phyloP scores from a whole-genome alignment of 495 filamentous ascomycete species.

The Neurospora pannonica region DNA sequence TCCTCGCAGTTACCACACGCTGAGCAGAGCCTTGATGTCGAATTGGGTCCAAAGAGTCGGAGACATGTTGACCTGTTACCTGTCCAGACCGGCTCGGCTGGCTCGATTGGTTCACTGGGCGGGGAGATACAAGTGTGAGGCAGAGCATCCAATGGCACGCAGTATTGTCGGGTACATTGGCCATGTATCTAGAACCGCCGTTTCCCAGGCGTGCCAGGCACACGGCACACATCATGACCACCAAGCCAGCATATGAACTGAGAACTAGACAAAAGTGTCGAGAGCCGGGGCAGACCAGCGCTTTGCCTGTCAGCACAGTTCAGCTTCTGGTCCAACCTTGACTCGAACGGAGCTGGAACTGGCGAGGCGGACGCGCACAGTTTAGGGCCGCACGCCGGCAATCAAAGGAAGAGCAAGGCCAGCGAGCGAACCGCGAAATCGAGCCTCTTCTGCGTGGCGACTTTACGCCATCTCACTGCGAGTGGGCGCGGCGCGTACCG shows the following conservation, averaged over 20 bases:
- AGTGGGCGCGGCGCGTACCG: background rate
- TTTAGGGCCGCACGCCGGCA: background rate
- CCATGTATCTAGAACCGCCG: background rate
- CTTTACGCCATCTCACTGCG: background rate
- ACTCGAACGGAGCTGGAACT: background rate
- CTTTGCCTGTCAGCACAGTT: background rate
- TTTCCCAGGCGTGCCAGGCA: background rate
- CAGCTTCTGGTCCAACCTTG: background rate
- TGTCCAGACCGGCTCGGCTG: background rate
- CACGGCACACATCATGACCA: background rate
- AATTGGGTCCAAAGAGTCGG: background rate
- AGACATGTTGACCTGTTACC: background rate
- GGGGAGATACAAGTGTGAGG: background rate
- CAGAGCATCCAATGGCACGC: background rate
- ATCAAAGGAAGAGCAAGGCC: background rate
- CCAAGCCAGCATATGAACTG: background rate
- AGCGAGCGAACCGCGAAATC: background rate
- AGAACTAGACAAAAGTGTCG: background rate
- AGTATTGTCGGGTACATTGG: background rate
- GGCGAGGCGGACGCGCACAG: background rate
- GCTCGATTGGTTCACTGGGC: background rate
- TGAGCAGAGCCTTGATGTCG: background rate
- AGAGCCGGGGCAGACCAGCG: background rate
- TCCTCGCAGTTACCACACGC: background rate
- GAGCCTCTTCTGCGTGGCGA: background rate